Base-by-base conservation (phyloP, 768 basidiomycete species). In the Trametes villosa region DNA sequence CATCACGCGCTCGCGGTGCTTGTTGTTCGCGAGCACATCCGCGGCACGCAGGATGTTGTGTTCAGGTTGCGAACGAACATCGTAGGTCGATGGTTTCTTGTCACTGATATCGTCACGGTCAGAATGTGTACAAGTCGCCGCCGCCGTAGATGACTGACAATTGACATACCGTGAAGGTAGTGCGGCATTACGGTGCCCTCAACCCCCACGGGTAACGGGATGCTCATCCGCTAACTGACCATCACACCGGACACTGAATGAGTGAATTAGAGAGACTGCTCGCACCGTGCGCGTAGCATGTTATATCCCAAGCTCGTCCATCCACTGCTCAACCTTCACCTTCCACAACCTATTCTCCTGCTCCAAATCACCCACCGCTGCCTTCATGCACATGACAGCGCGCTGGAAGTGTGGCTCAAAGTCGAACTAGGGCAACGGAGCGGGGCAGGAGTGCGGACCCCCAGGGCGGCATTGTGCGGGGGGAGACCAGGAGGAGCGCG, bases 381-480 rank as follows among this genome's bases (percentile, higher is more conserved):
- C 74, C 79, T 68, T 49, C 17, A 53, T 64, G 60, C 60, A 67
- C 54, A 86, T 71, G 34, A 88, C 73, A 0, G 80, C 83, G 50
- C 88, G 78, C 0, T 87, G 87, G 66, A 88, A 89, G 49, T 76
- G 76, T 0, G 84, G 82, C 65, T 88, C 87, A 64, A 81, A 88
- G 59, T 80, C 71, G 66, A 88, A 89, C 63, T 87, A 84, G 9
- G 70, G 61, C 22, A 83, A 65, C 20, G 71, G 69, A 0, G 74
- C 76, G n/a, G 0, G 78, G 76, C 7, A 81, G 75, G 29, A 66
- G 53, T 15, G 52, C 22, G 12, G 62, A 65, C 50, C 22, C 82
- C 67, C 1, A 72, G 68, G n/a, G n/a, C n/a, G 9, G 69, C 65
- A 53, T 83, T 80, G 41, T 78, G 76, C 11, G 75, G 48, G 1